A percentile compares a stretch with the other conserved stretches of the same genome.
phyloP scores from a whole-genome alignment of 2,329 filamentous ascomycete genomes.

The Cylindrodendrum hubeiense region DNA sequence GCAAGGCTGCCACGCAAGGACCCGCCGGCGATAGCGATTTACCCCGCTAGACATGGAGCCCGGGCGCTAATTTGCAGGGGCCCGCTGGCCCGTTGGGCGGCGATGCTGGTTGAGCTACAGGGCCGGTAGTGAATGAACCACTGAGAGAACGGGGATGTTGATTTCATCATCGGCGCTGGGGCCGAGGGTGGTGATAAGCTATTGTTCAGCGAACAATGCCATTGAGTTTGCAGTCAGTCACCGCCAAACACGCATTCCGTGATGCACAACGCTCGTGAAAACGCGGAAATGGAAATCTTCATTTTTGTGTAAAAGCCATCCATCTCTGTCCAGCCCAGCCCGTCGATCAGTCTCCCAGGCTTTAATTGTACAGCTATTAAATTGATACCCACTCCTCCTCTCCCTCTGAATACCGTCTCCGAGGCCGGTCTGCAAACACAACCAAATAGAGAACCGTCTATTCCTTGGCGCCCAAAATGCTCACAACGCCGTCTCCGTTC shows the following conservation, averaged over 20 bases:
- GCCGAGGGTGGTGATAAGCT: background rate
- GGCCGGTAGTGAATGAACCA: background rate
- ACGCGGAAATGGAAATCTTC: slow-evolving; percentile 9
- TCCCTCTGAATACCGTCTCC: background rate
- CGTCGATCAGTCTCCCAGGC: slow-evolving; percentile 22
- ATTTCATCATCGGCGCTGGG: background rate
- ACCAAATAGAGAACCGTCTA: slow-evolving; percentile 34
- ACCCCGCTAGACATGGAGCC: slow-evolving; percentile 30
- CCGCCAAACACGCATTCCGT: background rate
- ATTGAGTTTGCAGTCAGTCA: background rate
- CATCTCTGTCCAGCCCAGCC: slow-evolving; percentile 14
- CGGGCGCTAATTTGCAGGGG: slow-evolving; percentile 22
- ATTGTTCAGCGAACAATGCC: background rate
- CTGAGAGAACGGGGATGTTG: background rate
- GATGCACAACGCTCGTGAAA: background rate
- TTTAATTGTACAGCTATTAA: slow-evolving; percentile 28
- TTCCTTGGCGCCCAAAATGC: slow-evolving; percentile 72
- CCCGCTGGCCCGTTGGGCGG: slow-evolving; percentile 16
- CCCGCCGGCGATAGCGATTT: slow-evolving; percentile 12
- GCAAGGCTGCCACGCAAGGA: slow-evolving; percentile 18
- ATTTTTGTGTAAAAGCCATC: slow-evolving; percentile 23
- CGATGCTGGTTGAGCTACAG: slow-evolving; percentile 16
- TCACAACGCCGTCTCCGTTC: slow-evolving; percentile 80
- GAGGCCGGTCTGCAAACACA: background rate
- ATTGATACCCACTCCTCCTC: slow-evolving; percentile 6